Conservation (phyloP, 192 early-diverging fungal genomes). For the Gigaspora rosea region DNA sequence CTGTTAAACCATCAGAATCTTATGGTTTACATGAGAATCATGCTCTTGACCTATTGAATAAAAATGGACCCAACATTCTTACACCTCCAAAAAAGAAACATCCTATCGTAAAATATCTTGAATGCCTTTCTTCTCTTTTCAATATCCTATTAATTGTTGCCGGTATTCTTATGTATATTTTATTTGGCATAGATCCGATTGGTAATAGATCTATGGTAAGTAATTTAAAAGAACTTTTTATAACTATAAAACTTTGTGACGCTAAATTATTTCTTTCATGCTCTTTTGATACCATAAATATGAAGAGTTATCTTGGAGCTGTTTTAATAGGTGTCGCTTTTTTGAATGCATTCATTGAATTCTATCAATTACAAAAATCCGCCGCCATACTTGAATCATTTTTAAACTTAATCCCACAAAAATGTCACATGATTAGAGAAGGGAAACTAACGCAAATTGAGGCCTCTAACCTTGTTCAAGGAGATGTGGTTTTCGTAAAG, state of each 20-base stretch:
- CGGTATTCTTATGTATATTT: conserved; percentile 79
- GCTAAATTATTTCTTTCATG: too few relatives aligned
- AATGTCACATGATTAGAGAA: conserved; percentile 80
- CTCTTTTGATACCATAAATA: too few relatives aligned
- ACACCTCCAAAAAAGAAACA: conserved; percentile 85
- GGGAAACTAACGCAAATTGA: conserved; percentile 65
- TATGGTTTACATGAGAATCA: conserved; percentile 64
- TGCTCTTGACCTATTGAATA: conserved; percentile 63
- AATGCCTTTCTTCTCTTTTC: conserved; percentile 78
- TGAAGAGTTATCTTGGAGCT: conserved; percentile 82
- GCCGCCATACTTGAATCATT: conserved; percentile 88
- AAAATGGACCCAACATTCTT: conserved; percentile 83
- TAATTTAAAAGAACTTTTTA: not conserved
- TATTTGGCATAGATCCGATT: conserved; percentile 75
- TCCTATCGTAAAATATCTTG: conserved; percentile 72
- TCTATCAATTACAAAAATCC: conserved; percentile 89
- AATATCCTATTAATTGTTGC: conserved; percentile 86
- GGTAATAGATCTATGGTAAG: conserved; percentile 79
- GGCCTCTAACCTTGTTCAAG: conserved; percentile 76
- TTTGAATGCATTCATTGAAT: conserved; percentile 90
- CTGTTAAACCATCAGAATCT: conserved; percentile 65
- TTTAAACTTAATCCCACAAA: conserved; percentile 86
- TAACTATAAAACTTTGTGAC: too few relatives aligned
- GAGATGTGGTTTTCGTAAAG: conserved; percentile 86
- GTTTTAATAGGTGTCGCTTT: conserved; percentile 89